A percentile compares a stretch with the other conserved stretches of the same genome.
Evolutionary conservation across 2,329 filamentous ascomycete genomes (phyloP).

Genomic region (Bipolaris sorokiniana): DNA sequence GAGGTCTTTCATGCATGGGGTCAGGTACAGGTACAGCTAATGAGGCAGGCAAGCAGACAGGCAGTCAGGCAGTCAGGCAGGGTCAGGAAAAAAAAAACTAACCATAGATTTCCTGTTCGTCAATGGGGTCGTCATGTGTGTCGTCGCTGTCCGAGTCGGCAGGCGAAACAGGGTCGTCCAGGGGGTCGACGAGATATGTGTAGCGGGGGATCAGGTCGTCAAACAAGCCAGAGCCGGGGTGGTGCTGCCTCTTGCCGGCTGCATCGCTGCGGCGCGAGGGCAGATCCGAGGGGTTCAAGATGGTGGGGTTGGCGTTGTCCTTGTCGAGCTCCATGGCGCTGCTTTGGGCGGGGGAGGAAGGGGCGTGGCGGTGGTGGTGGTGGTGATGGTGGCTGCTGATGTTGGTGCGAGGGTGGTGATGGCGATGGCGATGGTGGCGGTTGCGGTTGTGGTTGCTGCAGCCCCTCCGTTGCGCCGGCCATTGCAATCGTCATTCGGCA

Average conservation of each 20-base stretch:
- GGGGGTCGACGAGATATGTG: slow-evolving; percentile 57
- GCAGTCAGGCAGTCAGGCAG: neutral
- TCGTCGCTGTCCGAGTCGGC: slow-evolving; percentile 62
- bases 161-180: slow-evolving; percentile 48
- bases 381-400: slow-evolving; percentile 1
- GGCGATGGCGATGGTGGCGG: neutral
- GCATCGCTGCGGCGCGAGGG: slow-evolving; percentile 71
- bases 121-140: slow-evolving; percentile 78
- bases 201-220: slow-evolving; percentile 59
- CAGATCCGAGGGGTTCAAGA: slow-evolving; percentile 85
- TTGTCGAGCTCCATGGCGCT: slow-evolving; percentile 53
- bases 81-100: slow-evolving; percentile 5
- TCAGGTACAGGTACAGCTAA: slow-evolving; percentile 26
- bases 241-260: slow-evolving; percentile 52
- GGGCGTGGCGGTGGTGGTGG: neutral
- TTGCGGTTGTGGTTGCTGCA: neutral
- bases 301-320: slow-evolving; percentile 88
- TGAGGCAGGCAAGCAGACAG: neutral
- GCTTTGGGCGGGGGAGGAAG: slow-evolving; percentile 1
- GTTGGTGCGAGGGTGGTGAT: neutral
- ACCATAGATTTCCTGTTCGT: slow-evolving; percentile 98
- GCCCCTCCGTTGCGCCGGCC: too few relatives aligned
- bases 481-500: neutral
- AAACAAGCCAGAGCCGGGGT: slow-evolving; percentile 61
- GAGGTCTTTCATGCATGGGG: slow-evolving; percentile 66